These are phyloP conservation scores for Nicotiana noctiflora DNA, from an alignment of 257 asterid species.

Conservation along the genomic window DNA sequence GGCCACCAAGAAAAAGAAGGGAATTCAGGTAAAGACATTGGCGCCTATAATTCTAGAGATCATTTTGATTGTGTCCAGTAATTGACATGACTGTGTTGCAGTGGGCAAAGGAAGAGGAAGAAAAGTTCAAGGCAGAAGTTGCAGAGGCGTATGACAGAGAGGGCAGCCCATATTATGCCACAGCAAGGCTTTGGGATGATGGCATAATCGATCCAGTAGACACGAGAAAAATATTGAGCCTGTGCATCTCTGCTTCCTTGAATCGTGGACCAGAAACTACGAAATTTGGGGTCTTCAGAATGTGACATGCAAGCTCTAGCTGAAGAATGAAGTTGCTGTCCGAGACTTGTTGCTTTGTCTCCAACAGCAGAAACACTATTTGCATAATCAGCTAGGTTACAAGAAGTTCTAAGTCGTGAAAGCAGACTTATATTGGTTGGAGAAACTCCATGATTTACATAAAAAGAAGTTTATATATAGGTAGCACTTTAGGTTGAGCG, in stretches of 20 bases:
- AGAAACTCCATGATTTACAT: neutral
- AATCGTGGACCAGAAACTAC: constrained; percentile 59
- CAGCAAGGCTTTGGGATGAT: constrained; percentile 97
- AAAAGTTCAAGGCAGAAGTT: constrained; percentile 60
- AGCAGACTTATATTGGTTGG: neutral
- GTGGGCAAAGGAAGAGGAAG: constrained; percentile 94
- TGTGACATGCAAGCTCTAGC: constrained; percentile 30
- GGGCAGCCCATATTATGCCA: constrained; percentile 82
- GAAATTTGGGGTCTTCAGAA: constrained; percentile 86
- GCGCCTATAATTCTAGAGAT: neutral
- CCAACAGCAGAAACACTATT: neutral
- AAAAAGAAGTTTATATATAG: neutral
- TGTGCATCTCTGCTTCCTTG: constrained; percentile 61
- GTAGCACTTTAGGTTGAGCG: neutral
- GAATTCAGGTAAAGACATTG: constrained; percentile 40
- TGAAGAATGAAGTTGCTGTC: neutral
- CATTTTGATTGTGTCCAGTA: neutral
- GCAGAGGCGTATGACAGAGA: constrained; percentile 80
- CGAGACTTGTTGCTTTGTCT: neutral
- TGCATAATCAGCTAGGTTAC: neutral
- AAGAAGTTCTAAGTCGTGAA: neutral
- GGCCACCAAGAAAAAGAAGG: constrained; percentile 64
- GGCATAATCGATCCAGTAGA: constrained; percentile 95
- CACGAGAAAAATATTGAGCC: constrained; percentile 75
- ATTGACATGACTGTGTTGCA: constrained; percentile 17